phyloP scores from a whole-genome alignment of 108 stramenopile species.

The Cyclostephanos tholiformis region DNA sequence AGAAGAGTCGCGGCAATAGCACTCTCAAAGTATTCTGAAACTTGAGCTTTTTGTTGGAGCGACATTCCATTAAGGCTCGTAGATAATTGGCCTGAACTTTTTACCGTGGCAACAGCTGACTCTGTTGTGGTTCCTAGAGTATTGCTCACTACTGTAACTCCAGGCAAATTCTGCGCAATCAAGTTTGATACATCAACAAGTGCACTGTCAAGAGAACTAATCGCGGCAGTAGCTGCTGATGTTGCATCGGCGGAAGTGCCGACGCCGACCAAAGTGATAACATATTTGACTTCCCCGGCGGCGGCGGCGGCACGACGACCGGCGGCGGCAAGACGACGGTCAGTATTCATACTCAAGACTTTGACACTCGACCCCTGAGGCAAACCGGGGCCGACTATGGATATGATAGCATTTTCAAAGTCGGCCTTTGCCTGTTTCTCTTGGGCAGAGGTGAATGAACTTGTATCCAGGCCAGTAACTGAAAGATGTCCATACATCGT shows the following conservation, averaged over 20 bases:
- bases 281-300: constrained; percentile 8
- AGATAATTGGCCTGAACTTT: constrained; percentile 24
- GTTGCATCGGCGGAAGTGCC: neutral
- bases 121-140: constrained; percentile 10
- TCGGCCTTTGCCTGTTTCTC: constrained; percentile 9
- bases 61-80: constrained; percentile 14
- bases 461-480: constrained; percentile 4
- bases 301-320: too few relatives aligned
- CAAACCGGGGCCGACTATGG: constrained; percentile 4
- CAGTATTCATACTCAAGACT: neutral
- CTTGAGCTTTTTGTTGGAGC: neutral
- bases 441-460: neutral
- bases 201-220: neutral
- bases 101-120: constrained; percentile 18
- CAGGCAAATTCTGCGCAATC: constrained; percentile 4
- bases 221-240: neutral
- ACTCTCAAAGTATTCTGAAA: constrained; percentile 8
- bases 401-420: constrained; percentile 19
- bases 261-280: neutral
- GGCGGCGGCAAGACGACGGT: too few relatives aligned
- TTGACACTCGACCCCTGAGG: constrained; percentile 8
- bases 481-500: constrained; percentile 22
- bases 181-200: neutral
- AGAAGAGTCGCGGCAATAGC: constrained; percentile 11
- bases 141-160: constrained; percentile 10